A percentile compares a stretch with the other conserved stretches of the same genome.
These are phyloP conservation scores for Trichoderma arundinaceum DNA, from an alignment of 2,329 filamentous ascomycete species.

Conservation along the genomic window DNA sequence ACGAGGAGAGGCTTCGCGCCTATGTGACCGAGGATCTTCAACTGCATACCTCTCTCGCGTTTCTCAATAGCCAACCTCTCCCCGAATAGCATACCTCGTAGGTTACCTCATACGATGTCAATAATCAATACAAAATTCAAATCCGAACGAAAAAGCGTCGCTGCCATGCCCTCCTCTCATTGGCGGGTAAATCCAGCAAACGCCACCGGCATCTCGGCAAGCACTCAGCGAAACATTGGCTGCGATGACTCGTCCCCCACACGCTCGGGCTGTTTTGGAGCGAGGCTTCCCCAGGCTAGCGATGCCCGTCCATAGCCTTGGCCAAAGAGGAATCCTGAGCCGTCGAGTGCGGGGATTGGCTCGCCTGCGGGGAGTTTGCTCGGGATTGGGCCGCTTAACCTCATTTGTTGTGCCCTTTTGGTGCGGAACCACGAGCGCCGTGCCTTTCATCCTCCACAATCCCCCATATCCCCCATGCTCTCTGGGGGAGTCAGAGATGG, in stretches of 20 bases:
- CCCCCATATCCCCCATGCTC: neutral
- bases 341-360: conserved; percentile 10
- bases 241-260: conserved; percentile 5
- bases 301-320: neutral
- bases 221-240: neutral
- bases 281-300: conserved; percentile 5
- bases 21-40: neutral
- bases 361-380: conserved; percentile 15
- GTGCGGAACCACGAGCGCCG: conserved; percentile 5
- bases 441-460: conserved; percentile 5
- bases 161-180: neutral
- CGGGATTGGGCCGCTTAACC: conserved; percentile 1
- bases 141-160: neutral
- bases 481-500: neutral
- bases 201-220: conserved; percentile 28
- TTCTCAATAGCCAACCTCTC: neutral
- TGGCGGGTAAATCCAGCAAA: conserved; percentile 19
- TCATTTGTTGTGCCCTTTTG: conserved; percentile 1
- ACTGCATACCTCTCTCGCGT: neutral
- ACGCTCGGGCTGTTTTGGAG: conserved; percentile 15
- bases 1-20: neutral
- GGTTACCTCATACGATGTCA: neutral
- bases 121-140: neutral
- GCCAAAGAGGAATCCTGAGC: neutral
- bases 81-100: neutral